A percentile compares a stretch with the other conserved stretches of the same genome.
Conservation (phyloP, 495 filamentous ascomycete species). For the Penicillium ucsense region DNA sequence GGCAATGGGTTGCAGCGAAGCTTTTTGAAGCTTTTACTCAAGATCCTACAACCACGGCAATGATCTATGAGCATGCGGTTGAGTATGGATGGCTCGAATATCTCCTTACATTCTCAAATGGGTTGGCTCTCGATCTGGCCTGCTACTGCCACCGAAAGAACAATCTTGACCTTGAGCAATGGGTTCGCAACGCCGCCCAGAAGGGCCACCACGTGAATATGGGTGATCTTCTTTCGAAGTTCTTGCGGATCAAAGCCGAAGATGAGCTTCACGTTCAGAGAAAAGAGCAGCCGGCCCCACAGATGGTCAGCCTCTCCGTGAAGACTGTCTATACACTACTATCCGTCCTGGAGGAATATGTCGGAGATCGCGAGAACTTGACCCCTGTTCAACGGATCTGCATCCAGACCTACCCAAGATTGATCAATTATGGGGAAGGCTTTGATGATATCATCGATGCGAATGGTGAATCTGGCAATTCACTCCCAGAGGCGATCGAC, state of each 20-base stretch:
- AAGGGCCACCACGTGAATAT: conserved; percentile 46
- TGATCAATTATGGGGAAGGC: conserved; percentile 93
- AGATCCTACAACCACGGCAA: conserved; percentile 62
- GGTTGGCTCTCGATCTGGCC: conserved; percentile 80
- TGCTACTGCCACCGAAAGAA: conserved; percentile 78
- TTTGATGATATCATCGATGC: conserved; percentile 81
- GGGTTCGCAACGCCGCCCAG: conserved; percentile 59
- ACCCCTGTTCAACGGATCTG: conserved; percentile 69
- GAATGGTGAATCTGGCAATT: conserved; percentile 71
- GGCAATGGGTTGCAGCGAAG: conserved; percentile 66
- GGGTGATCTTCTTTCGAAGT: conserved; percentile 55
- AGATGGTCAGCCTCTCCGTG: conserved; percentile 65
- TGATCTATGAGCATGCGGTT: conserved; percentile 73
- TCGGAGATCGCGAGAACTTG: conserved; percentile 46
- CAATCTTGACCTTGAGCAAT: conserved; percentile 68
- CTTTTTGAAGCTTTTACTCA: conserved; percentile 70
- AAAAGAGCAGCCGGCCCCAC: conserved; percentile 46
- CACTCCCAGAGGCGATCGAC: conserved; percentile 66
- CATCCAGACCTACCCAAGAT: conserved; percentile 84
- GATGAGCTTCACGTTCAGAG: conserved; percentile 65
- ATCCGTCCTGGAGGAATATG: conserved; percentile 62
- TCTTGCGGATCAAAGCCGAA: conserved; percentile 72
- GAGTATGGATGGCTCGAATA: conserved; percentile 76
- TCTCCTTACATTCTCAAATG: conserved; percentile 61
- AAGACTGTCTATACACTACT: conserved; percentile 78